phyloP scores from a whole-genome alignment of 371 early-diverging fungal species.

The Actinomortierella wolfii region DNA sequence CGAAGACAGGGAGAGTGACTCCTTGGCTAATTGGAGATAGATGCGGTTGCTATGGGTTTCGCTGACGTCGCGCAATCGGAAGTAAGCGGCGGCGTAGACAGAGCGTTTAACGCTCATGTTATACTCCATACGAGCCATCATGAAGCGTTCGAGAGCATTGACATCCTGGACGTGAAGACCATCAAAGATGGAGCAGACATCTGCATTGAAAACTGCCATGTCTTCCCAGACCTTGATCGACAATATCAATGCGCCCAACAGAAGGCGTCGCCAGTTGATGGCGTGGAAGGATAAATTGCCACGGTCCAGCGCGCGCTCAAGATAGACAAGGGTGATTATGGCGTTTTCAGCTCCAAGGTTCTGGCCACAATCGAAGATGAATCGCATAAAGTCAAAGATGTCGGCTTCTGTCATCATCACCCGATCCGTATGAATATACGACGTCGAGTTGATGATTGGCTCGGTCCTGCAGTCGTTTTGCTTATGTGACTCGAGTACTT shows the following conservation, averaged over 20 bases:
- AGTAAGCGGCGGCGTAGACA: slow-evolving; percentile 62
- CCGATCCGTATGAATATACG: slow-evolving; percentile 23
- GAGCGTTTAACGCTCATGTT: slow-evolving; percentile 66
- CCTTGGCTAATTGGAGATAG: slow-evolving; percentile 14
- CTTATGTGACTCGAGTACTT: slow-evolving; percentile 28
- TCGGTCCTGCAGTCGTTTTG: slow-evolving; percentile 30
- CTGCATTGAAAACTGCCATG: slow-evolving; percentile 85
- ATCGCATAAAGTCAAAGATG: slow-evolving; percentile 47
- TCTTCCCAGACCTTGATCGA: slow-evolving; percentile 91
- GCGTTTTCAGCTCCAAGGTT: slow-evolving; percentile 70
- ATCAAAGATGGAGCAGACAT: slow-evolving; percentile 81
- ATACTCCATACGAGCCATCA: slow-evolving; percentile 59
- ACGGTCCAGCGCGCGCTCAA: slow-evolving; percentile 70
- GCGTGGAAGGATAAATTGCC: slow-evolving; percentile 66
- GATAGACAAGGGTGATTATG: slow-evolving; percentile 74
- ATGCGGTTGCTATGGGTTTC: slow-evolving; percentile 30
- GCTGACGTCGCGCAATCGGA: slow-evolving; percentile 57
- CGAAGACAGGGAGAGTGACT: too few species aligned
- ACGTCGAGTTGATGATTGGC: slow-evolving; percentile 35
- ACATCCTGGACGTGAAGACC: slow-evolving; percentile 64
- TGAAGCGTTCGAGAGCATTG: slow-evolving; percentile 64
- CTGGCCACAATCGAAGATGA: slow-evolving; percentile 59
- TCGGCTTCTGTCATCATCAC: slow-evolving; percentile 37
- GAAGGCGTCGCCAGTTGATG: slow-evolving; percentile 75
- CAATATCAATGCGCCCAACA: slow-evolving; percentile 69